Base-by-base conservation (phyloP, 345 rosid genomes). In the Isatis tinctoria region DNA sequence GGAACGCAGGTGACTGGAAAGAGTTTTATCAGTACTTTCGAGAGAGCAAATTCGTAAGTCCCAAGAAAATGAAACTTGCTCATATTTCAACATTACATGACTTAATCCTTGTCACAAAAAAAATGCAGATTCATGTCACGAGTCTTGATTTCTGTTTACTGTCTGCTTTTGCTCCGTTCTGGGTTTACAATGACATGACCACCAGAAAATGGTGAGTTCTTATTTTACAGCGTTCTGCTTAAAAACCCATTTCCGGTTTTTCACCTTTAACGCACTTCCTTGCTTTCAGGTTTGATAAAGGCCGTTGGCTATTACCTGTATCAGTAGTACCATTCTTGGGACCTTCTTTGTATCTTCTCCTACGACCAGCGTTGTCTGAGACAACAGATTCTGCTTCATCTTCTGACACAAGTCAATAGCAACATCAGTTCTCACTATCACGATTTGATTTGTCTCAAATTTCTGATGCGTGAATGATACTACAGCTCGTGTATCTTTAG, bases 111-210 rank as follows among this genome's bases (percentile, higher is more conserved):
- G 60, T 53, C 2, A 5, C 14, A 28, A 35, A 22, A 14, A 28
- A 4, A 30, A 60, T 54, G 62, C 97, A 94, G 96, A 87, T 91
- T 79, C 96, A 94, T 9, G 40, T 86, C 60, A 90, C 40, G 8
- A 70, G 78, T 85, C 73, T 91, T 57, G 98, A 94, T 80, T 91
- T 88, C 70, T 82, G 82, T 40, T 81, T 94, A 35, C 80, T 88
- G 4, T 88, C 95, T 26, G 78, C 93, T 16, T 90, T 94, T 79
- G 88, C 93, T 69, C 95, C 97, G 9, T 94, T 94, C 33, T 90
- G 98, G 98, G 93, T 94, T 68, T 91, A 91, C 85, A 88, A 91
- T 40, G 98, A 91, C 58, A 87, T 90, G 96, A 83, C 84, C 49
- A 80, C 80, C n/a, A 70, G 97, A 37, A 87, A 84, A 76, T 87